These are phyloP conservation scores for Metschnikowia bowlesiae DNA, from an alignment of 805 yeast species.

Conservation along the genomic window DNA sequence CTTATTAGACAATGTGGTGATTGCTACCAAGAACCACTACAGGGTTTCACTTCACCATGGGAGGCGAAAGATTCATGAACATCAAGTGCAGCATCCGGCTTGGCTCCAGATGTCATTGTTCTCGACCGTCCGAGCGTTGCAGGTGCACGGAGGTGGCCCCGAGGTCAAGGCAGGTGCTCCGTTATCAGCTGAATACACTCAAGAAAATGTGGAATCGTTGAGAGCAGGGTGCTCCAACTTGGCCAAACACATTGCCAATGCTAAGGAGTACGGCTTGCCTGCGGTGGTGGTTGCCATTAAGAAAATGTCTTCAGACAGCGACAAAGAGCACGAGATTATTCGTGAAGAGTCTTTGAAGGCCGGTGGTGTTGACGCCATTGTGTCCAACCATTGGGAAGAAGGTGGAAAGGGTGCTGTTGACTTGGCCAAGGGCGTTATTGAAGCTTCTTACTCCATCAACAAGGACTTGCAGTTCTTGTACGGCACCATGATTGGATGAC, in stretches of 20 bases:
- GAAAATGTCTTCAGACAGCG: constrained; percentile 71
- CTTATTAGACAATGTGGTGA: constrained; percentile 66
- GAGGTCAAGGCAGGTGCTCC: constrained; percentile 83
- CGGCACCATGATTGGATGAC: constrained; percentile 31
- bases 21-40: constrained; percentile 82
- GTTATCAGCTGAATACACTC: constrained; percentile 66
- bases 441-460: constrained; percentile 49
- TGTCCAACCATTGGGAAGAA: constrained; percentile 81
- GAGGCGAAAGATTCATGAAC: constrained; percentile 82
- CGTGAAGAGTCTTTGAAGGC: constrained; percentile 65
- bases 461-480: constrained; percentile 52
- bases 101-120: constrained; percentile 71
- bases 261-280: constrained; percentile 66
- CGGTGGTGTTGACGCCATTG: constrained; percentile 76
- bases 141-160: constrained; percentile 86
- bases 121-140: constrained; percentile 81
- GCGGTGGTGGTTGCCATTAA: constrained; percentile 81
- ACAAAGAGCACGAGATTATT: constrained; percentile 63
- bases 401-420: constrained; percentile 81
- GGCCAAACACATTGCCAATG: constrained; percentile 72
- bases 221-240: constrained; percentile 68
- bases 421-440: constrained; percentile 66
- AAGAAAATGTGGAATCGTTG: constrained; percentile 67
- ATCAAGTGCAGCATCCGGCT: constrained; percentile 79
- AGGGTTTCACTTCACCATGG: constrained; percentile 88